Evolutionary conservation across 2,329 filamentous ascomycete species (phyloP), one percentile per base, ranked within the genome.

Genomic region (Fusarium abutilonis): DNA sequence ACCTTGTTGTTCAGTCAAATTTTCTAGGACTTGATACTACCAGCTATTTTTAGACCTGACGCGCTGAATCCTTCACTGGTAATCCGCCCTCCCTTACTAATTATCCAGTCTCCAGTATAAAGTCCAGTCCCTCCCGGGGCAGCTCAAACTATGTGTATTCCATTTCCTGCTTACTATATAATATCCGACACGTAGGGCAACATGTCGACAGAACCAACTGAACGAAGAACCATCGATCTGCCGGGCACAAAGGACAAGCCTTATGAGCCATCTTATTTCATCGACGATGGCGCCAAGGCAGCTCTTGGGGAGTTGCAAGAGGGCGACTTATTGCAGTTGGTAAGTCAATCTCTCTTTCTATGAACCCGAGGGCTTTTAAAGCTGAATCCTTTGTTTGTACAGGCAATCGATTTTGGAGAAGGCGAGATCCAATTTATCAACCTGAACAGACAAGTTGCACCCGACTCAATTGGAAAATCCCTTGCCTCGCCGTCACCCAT

Each of bases 241-340:
- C 43, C 52, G 0, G 9, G 26, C 0, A 36, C 56, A 0, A 44
- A 19, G n/a, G 57, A 62, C 7, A 29, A 23, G 10, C 26, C 23
- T 8, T 26, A 40, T 13, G 36, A 34, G 3, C 36, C 48, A 6
- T 14, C 17, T 39, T 54, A 45, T n/a, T 4, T 9, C 0, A 21
- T 60, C 8, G 55, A 64, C 2, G 35, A 52, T 10, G 15, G 17
- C 21, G 44, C 26, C 42, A 35, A 34, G 9, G 17, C 4, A 1
- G 35, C 8, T 23, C 36, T 64, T 2, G 3, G 15, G 1, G 17
- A 52, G 9, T n/a, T 63, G 8, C 42, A 64, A 21, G 11, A 50
- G 0, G 59, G 59, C 2, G 60, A 64, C 17, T 35, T 64, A 1
- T 15, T 64, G 23, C 47, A 21, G 29, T 29, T 63, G n/a, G 60